Evolutionary conservation across 306 rosid species (phyloP).

Genomic region (Cajanus cajan): DNA sequence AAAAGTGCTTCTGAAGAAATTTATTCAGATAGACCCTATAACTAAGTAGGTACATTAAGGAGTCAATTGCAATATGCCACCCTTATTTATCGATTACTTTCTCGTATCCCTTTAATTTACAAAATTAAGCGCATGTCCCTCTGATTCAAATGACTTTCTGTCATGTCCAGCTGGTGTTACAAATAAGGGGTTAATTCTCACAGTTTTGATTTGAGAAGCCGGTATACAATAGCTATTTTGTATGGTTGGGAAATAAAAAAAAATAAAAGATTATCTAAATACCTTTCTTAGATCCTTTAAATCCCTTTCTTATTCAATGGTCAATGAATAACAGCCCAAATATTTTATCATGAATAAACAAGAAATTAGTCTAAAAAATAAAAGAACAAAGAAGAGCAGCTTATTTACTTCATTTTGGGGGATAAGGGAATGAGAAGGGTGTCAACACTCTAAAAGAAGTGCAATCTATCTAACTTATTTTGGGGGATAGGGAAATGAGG

Average conservation of each 20-base stretch:
- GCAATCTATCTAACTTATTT: background rate
- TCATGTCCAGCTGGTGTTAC: background rate
- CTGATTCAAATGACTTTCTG: background rate
- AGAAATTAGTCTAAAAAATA: constrained; percentile 5
- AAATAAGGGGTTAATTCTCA: background rate
- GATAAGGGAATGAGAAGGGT: background rate
- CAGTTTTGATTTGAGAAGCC: background rate
- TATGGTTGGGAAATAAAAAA: background rate
- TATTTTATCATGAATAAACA: background rate
- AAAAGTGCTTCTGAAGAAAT: too few species aligned
- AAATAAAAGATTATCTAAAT: background rate
- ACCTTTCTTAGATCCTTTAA: background rate
- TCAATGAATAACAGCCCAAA: constrained; percentile 8
- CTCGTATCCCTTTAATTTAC: background rate
- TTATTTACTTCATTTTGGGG: background rate
- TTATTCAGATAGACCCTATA: too few species aligned
- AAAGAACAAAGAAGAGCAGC: background rate
- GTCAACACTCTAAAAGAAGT: background rate
- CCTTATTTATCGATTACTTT: background rate
- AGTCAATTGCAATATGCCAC: background rate
- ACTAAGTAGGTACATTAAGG: background rate
- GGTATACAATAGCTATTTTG: background rate
- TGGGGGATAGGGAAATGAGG: background rate
- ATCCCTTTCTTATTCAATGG: background rate
- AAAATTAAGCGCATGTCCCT: background rate